A percentile compares a stretch with the other conserved stretches of the same genome.
Conservation (phyloP, 306 rosid species). For the Argentina anserina region DNA sequence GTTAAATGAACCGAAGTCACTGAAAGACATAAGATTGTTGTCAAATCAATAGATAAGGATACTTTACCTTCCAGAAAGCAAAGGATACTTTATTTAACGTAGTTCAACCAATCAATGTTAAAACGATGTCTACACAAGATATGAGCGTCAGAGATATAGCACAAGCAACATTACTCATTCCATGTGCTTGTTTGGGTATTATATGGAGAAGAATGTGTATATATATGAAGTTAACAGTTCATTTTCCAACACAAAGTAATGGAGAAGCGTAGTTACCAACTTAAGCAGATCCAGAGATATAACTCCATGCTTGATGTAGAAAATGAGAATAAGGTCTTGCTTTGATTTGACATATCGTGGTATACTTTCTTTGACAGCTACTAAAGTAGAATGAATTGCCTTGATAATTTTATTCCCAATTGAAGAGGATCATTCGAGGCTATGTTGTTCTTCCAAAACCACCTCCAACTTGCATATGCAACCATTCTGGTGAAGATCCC, state of each 20-base stretch:
- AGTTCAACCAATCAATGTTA: conserved; percentile 34
- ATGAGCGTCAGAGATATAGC: conserved; percentile 37
- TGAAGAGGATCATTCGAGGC: conserved; percentile 27
- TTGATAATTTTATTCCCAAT: conserved; percentile 49
- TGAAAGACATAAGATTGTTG: neutral
- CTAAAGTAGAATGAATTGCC: conserved; percentile 32
- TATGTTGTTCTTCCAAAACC: conserved; percentile 72
- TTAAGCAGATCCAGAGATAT: conserved; percentile 25
- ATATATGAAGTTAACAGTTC: conserved; percentile 41
- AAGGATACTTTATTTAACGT: conserved; percentile 32
- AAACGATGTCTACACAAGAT: conserved; percentile 34
- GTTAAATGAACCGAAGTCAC: neutral
- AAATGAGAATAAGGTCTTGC: conserved; percentile 28
- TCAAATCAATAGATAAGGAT: no score
- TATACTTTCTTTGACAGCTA: conserved; percentile 41
- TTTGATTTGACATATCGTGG: conserved; percentile 39
- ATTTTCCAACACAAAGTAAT: conserved; percentile 43
- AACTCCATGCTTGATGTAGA: conserved; percentile 49
- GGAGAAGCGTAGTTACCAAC: conserved; percentile 38
- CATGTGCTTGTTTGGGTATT: conserved; percentile 26
- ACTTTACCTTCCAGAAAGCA: conserved; percentile 14
- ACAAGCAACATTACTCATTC: conserved; percentile 42
- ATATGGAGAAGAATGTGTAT: conserved; percentile 34
- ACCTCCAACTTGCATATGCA: conserved; percentile 95
- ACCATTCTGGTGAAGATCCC: conserved; percentile 82